Base-by-base conservation (phyloP, 768 basidiomycete species). In the Polyporus arcularius region DNA sequence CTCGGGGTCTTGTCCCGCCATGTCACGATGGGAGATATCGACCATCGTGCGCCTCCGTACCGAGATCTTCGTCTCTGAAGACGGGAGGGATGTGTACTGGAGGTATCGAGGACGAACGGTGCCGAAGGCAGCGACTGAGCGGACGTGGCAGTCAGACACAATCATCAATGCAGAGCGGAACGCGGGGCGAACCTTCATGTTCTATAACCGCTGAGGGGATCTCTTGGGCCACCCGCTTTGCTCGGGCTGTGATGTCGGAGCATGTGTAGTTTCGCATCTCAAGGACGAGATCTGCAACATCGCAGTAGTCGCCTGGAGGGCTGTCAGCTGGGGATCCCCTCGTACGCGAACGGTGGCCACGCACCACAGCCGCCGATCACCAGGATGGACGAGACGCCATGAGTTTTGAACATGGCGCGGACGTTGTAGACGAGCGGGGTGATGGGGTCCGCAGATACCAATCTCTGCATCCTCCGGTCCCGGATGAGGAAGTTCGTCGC, bases 321-420 rank as follows among this genome's bases (percentile, higher is more conserved):
- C 7, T 26, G 39, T 32, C 12, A 42, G 40, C 21, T 14, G n/a
- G 8, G 40, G 14, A 18, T 18, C 40, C 10, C 40, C 10, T 43
- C 42, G 15, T 2, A 43, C 9, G 6, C 11, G 15, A 5, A 7
- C 39, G 16, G 2, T 1, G 42, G 18, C 42, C 2, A 45, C 65
- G n/a, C n/a, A 64, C 62, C 65, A 39, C 65, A 67, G n/a, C 65
- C 63, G 14, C 65, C 65, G 15, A 67, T 67, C 2, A 67, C 65
- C 0, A 67, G 56, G 30, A 62, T 52, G 16, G 65, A 64, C 4
- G 65, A 67, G 46, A 53, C 58, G 11, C 47, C 55, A 50, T 58
- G 62, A 28, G 62, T 60, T 2, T 45, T 45, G 21, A 57, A 30
- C 60, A 67, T 58, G 1, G 60, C 56, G 7, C 65, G 62, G 26